Conservation (phyloP, 495 filamentous ascomycete genomes). For the Aspergillus ostianus region DNA sequence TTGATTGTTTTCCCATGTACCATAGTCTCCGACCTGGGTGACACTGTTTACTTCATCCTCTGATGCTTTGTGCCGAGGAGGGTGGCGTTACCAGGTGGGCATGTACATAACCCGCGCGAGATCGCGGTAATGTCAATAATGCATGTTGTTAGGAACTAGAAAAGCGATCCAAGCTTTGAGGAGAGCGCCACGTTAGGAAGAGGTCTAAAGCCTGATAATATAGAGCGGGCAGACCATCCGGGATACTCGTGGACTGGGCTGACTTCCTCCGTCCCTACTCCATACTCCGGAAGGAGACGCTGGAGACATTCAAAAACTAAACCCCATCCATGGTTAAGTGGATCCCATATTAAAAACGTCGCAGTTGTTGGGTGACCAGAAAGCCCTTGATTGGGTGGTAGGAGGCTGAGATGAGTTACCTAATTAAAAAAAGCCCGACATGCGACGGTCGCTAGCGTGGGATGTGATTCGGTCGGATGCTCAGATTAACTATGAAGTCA, state of each 20-base stretch:
- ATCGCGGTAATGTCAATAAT: slow-evolving; percentile 30
- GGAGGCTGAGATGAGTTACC: background rate
- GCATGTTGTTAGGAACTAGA: slow-evolving; percentile 1
- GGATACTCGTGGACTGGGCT: too few species aligned
- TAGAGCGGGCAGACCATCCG: too few species aligned
- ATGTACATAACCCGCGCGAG: slow-evolving; percentile 34
- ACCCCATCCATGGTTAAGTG: too few species aligned
- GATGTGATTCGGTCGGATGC: background rate
- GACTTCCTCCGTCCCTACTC: too few species aligned
- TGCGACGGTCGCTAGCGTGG: too few species aligned
- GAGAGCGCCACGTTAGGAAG: too few species aligned
- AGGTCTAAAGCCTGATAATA: too few species aligned
- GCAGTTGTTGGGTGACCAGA: background rate
- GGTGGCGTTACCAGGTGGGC: slow-evolving; percentile 21
- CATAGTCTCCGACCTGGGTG: slow-evolving; percentile 19
- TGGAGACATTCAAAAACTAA: too few species aligned
- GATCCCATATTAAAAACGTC: too few species aligned
- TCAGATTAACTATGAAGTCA: background rate
- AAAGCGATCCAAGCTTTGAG: background rate
- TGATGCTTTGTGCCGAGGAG: slow-evolving; percentile 1
- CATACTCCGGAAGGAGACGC: too few species aligned
- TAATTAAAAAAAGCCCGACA: background rate
- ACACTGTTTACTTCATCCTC: slow-evolving; percentile 5
- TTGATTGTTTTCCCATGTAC: slow-evolving; percentile 15
- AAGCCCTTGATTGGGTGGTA: background rate